Base-by-base conservation (phyloP, 2,329 filamentous ascomycete genomes). In the Rhexocercosporidium sp. region DNA sequence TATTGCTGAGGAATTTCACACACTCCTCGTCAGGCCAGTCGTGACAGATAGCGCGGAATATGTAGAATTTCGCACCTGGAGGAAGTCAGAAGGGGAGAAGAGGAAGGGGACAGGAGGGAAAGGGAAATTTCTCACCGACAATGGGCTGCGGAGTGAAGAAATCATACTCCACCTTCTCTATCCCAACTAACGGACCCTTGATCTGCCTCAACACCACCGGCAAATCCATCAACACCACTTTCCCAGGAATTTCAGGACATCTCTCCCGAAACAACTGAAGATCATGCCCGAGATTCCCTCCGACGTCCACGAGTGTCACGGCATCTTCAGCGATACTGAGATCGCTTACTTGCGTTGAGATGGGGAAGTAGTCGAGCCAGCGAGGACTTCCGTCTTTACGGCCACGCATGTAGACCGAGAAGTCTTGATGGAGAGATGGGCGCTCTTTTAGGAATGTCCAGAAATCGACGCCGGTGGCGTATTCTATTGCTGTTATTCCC, bases 91-190 rank as follows among this genome's bases (percentile, higher is more conserved):
- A n/a, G 9, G 44, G 22, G 8, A 1, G 1, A 9, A 0, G 8
- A 8, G n/a, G 7, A 29, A 25, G 8, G 9, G 14, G 22, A 5
- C n/a, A 1, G 39, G 3, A 6, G 39, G 5, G 20, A 25, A n/a
- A 39, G 8, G 34, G 34, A 37, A 11, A 9, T 37, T 37, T 37
- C 41, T 34, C 27, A 61, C 64, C 56, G 11, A 53, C 9, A 20
- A 79, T 64, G 1, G 77, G 77, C 64, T 80, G 77, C 0, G 73
- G 69, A 9, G 72, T 69, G 69, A 79, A 80, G 70, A 79, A 78
- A 59, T 77, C 75, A 68, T 80, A 73, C 1, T 68, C 67, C 66
- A 77, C 69, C 4, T 66, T 62, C 60, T 73, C 74, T 44, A 79
- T 75, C 47, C 73, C 39, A 51, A 37, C 47, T 29, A 61, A 44